These are phyloP conservation scores for Rhizopus sp. DNA, from an alignment of 371 early-diverging fungal species.

Conservation along the genomic window DNA sequence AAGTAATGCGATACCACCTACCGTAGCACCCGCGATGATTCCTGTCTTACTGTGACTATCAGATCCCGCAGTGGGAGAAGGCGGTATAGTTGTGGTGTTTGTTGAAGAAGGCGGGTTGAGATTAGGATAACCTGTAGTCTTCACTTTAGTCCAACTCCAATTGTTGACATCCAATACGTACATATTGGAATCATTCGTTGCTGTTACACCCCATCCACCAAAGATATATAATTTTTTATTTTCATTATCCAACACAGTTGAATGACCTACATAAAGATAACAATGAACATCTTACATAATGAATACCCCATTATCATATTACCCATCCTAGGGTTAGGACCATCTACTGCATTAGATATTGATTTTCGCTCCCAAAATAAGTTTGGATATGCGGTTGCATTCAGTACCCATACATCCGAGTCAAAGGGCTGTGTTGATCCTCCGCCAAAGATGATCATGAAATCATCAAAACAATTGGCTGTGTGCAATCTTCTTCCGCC, in stretches of 20 bases:
- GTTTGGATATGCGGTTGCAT: slow-evolving; percentile 39
- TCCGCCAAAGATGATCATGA: slow-evolving; percentile 52
- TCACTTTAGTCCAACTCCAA: slow-evolving; percentile 36
- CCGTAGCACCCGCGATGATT: slow-evolving; percentile 28
- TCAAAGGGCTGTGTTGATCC: slow-evolving; percentile 44
- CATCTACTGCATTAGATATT: slow-evolving; percentile 25
- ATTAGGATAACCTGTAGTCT: slow-evolving; percentile 20
- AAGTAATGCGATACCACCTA: slow-evolving; percentile 16
- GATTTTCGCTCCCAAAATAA: slow-evolving; percentile 30
- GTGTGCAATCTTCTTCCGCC: slow-evolving; percentile 48
- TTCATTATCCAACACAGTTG: slow-evolving; percentile 33
- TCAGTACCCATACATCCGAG: slow-evolving; percentile 47
- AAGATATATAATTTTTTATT: slow-evolving; percentile 34
- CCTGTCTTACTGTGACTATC: slow-evolving; percentile 6
- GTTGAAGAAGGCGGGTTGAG: background rate
- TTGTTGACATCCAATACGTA: slow-evolving; percentile 26
- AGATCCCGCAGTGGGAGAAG: too few species aligned
- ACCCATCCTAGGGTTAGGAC: slow-evolving; percentile 50
- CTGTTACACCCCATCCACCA: slow-evolving; percentile 39
- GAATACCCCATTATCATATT: background rate
- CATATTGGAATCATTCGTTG: slow-evolving; percentile 29
- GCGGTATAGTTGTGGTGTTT: slow-evolving; percentile 1
- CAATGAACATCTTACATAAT: background rate
- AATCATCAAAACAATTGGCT: slow-evolving; percentile 42
- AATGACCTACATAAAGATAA: slow-evolving; percentile 32